Percentiles rank a stretch among this genome's conserved stretches.
phyloP scores from a whole-genome alignment of 2,329 filamentous ascomycete species.

The Beauveria scarabaeidicola region DNA sequence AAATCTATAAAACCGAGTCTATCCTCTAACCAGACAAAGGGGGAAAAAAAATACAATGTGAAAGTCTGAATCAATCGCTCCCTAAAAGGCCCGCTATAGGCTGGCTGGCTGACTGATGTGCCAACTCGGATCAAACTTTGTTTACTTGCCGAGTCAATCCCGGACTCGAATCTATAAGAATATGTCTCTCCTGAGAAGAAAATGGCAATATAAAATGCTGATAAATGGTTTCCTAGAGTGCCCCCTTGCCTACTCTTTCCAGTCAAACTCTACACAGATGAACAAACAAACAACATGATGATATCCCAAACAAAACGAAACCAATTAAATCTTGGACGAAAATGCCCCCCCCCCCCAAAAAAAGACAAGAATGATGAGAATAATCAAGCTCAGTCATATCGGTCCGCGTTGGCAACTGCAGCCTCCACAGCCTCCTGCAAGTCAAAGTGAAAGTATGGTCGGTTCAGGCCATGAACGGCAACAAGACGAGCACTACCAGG shows the following conservation, averaged over 20 bases:
- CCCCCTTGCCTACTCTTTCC: conserved; percentile 7
- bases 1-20: no score
- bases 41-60: no score
- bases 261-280: background rate
- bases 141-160: no score
- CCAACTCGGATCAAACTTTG: no score
- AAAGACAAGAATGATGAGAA: background rate
- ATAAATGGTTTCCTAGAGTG: background rate
- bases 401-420: conserved; percentile 28
- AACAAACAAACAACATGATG: background rate
- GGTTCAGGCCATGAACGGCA: conserved; percentile 37
- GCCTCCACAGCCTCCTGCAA: conserved; percentile 40
- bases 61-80: no score
- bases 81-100: no score
- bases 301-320: background rate
- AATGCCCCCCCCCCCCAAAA: background rate
- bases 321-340: background rate
- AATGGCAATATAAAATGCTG: background rate
- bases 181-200: no score
- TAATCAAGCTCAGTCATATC: background rate
- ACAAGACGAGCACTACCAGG: conserved; percentile 24
- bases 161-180: no score
- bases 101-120: no score
- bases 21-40: no score
- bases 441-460: conserved; percentile 46